phyloP scores from a whole-genome alignment of 164 flowering plant species.

The Cinnamomum chago region DNA sequence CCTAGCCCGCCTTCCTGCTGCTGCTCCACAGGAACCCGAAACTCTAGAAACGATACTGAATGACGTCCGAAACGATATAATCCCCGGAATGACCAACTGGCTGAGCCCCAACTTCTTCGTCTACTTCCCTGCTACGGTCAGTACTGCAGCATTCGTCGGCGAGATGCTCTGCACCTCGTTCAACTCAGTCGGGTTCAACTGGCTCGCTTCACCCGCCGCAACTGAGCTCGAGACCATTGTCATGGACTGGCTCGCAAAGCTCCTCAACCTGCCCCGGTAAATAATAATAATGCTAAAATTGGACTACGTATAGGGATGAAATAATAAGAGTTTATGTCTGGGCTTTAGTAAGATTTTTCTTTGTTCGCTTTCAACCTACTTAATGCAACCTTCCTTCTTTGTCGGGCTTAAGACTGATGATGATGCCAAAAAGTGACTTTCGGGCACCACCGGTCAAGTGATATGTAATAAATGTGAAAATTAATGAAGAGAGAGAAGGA shows the following conservation, averaged over 20 bases:
- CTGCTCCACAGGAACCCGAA: slow-evolving; percentile 40
- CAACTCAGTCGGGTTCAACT: slow-evolving; percentile 51
- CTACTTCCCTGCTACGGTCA: slow-evolving; percentile 46
- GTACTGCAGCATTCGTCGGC: slow-evolving; percentile 48
- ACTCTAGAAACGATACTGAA: slow-evolving; percentile 33
- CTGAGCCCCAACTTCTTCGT: slow-evolving; percentile 14
- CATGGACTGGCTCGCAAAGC: slow-evolving; percentile 28
- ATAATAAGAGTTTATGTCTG: no score
- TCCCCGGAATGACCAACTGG: slow-evolving; percentile 64
- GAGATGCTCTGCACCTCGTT: slow-evolving; percentile 53
- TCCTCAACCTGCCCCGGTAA: slow-evolving; percentile 38
- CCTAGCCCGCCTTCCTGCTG: slow-evolving; percentile 19
- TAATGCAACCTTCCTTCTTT: no score
- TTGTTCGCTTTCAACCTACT: no score
- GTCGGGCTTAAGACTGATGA: no score
- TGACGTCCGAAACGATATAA: slow-evolving; percentile 31
- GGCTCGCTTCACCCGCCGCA: slow-evolving; percentile 54
- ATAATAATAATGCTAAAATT: no score
- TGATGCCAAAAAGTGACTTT: no score
- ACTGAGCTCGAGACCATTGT: slow-evolving; percentile 45
- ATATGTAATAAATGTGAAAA: no score
- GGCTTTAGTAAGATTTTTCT: no score
- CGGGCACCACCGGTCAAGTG: no score
- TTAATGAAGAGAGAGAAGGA: no score
- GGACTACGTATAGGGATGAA: no score